Conservation (phyloP, 768 basidiomycete species). For the Agaricus bisporus region DNA sequence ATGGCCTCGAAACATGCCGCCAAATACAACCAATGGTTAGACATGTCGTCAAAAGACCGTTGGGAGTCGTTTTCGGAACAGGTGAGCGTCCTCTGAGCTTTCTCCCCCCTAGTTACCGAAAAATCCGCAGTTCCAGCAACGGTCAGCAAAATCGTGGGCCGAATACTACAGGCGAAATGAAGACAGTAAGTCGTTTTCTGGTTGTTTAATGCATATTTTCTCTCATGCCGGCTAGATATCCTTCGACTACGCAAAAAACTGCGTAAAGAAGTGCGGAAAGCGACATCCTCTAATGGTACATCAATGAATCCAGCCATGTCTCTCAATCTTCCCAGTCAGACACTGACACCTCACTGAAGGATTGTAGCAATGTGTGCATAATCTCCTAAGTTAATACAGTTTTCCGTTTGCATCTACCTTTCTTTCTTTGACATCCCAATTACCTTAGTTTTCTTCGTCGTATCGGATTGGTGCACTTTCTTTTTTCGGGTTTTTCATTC, state of each 20-base stretch:
- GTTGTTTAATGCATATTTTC: not conserved
- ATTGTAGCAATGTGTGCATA: slow-evolving; percentile 10
- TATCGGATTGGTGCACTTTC: slow-evolving; percentile 12
- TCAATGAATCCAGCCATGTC: slow-evolving; percentile 28
- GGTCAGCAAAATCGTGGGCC: slow-evolving; percentile 53
- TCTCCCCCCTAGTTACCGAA: not conserved
- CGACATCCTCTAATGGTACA: slow-evolving; percentile 18
- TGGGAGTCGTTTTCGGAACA: slow-evolving; percentile 50
- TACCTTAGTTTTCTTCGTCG: not conserved
- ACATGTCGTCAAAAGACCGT: slow-evolving; percentile 34
- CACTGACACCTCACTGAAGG: slow-evolving; percentile 22
- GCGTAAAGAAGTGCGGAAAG: slow-evolving; percentile 20
- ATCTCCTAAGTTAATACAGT: not conserved
- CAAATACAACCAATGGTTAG: slow-evolving; percentile 38
- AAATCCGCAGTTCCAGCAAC: slow-evolving; percentile 42
- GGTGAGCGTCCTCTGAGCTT: slow-evolving; percentile 26
- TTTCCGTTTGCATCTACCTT: not conserved
- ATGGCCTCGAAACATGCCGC: slow-evolving; percentile 56
- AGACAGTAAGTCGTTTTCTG: slow-evolving; percentile 26
- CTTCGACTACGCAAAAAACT: slow-evolving; percentile 33
- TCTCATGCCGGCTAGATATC: slow-evolving; percentile 22
- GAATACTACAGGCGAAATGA: slow-evolving; percentile 54
- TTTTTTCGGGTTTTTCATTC: not conserved
- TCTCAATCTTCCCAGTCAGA: slow-evolving; percentile 17
- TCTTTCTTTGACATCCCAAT: not conserved